Conservation (phyloP, 176 grass and related monocot genomes). For the Triticum turgidum region DNA sequence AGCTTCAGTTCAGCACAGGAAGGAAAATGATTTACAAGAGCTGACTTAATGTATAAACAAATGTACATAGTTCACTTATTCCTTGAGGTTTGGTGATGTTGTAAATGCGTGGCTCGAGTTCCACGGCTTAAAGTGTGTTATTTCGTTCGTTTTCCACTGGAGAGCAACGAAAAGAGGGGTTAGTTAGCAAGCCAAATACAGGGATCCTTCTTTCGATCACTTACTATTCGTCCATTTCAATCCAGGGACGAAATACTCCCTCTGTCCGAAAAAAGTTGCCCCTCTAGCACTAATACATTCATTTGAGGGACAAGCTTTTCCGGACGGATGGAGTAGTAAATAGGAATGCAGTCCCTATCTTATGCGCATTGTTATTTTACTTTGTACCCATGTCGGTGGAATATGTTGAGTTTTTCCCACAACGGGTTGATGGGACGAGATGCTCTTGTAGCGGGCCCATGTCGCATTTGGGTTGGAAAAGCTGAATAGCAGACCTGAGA, state of each 20-base stretch:
- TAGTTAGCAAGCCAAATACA: conserved; percentile 6
- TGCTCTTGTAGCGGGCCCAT: too few species aligned
- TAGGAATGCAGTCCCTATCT: conserved; percentile 4
- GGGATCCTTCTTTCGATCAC: not conserved
- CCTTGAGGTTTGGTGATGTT: conserved; percentile 33
- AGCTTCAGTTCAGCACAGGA: conserved; percentile 23
- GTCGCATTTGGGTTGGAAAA: too few species aligned
- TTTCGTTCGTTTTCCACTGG: conserved; percentile 33
- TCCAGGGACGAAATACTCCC: not conserved
- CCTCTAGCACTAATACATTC: too few species aligned
- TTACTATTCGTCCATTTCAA: not conserved
- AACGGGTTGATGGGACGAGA: too few species aligned
- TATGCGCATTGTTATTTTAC: not conserved
- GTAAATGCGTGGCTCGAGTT: conserved; percentile 41
- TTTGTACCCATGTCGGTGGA: too few species aligned
- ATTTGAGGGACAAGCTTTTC: too few species aligned
- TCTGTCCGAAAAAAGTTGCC: too few species aligned
- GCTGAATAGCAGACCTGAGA: too few species aligned
- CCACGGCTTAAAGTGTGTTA: conserved; percentile 16
- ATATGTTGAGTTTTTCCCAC: too few species aligned
- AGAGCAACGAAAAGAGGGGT: not conserved
- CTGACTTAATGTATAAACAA: conserved; percentile 44
- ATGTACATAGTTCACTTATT: conserved; percentile 49
- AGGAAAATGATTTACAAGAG: conserved; percentile 42
- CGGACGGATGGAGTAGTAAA: not conserved